These are phyloP conservation scores for Apiotrichum siamense DNA, from an alignment of 1,284 basidiomycete genomes.

Conservation along the genomic window DNA sequence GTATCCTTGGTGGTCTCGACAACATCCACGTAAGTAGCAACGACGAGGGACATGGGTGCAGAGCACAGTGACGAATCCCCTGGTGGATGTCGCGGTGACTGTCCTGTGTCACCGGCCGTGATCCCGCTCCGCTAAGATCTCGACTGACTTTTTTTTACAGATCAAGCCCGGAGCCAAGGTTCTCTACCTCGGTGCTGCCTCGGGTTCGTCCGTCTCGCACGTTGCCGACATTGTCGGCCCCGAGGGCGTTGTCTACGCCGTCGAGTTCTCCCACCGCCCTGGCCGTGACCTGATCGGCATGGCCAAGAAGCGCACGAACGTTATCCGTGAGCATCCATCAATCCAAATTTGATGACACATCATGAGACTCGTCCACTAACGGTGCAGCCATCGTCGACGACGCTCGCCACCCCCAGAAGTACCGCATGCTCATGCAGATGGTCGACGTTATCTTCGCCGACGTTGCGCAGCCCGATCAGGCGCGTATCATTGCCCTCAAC, in stretches of 20 bases:
- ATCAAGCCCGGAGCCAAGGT: slow-evolving; percentile 95
- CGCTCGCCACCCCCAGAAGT: slow-evolving; percentile 88
- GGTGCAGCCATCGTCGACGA: slow-evolving; percentile 87
- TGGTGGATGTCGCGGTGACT: neutral
- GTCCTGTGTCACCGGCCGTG: neutral
- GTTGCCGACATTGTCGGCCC: slow-evolving; percentile 98
- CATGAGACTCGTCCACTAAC: slow-evolving; percentile 1
- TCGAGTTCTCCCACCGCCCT: slow-evolving; percentile 94
- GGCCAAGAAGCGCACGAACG: slow-evolving; percentile 99
- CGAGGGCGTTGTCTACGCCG: slow-evolving; percentile 94
- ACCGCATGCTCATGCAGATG: slow-evolving; percentile 87
- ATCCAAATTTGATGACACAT: no score
- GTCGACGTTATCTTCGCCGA: slow-evolving; percentile 98
- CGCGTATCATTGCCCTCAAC: slow-evolving; percentile 88
- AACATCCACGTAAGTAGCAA: slow-evolving; percentile 60
- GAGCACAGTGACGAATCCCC: neutral
- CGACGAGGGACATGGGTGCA: neutral
- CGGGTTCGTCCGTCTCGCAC: slow-evolving; percentile 93
- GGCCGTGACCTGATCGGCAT: slow-evolving; percentile 98
- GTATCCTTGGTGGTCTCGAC: slow-evolving; percentile 92
- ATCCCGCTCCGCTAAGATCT: neutral
- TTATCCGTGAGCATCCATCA: slow-evolving; percentile 59
- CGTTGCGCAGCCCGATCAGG: slow-evolving; percentile 97
- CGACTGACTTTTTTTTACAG: slow-evolving; percentile 19
- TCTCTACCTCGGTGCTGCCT: slow-evolving; percentile 92